Conservation (phyloP, 306 rosid species). For the Senna tora region DNA sequence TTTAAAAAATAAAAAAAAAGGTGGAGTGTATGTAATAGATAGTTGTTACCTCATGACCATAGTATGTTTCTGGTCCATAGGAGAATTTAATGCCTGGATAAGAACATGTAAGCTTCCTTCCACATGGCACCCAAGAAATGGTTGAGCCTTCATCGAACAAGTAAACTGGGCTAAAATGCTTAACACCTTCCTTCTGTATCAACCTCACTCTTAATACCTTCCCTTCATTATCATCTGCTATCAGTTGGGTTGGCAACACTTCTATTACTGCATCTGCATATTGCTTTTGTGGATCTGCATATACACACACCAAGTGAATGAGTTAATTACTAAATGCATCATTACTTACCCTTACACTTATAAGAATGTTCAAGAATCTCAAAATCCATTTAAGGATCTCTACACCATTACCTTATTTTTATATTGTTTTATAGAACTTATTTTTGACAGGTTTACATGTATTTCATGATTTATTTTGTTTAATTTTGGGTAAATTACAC, state of each 20-base stretch:
- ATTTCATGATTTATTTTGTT: too few species aligned
- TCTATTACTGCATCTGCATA: slow-evolving; percentile 97
- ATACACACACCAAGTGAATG: neutral
- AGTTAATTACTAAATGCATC: neutral
- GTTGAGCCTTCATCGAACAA: slow-evolving; percentile 96
- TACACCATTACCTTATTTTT: too few species aligned
- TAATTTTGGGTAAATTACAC: too few species aligned
- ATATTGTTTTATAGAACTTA: too few species aligned
- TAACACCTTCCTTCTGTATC: slow-evolving; percentile 92
- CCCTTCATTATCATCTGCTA: slow-evolving; percentile 88
- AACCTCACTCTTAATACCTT: slow-evolving; percentile 86
- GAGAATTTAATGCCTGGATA: slow-evolving; percentile 93
- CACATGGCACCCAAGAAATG: slow-evolving; percentile 96
- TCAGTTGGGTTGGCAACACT: slow-evolving; percentile 85
- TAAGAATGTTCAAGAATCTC: neutral
- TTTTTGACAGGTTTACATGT: too few species aligned
- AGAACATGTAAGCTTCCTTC: slow-evolving; percentile 97
- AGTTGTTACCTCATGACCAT: slow-evolving; percentile 70
- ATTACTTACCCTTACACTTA: neutral
- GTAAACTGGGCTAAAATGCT: slow-evolving; percentile 82
- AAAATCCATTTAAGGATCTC: too few species aligned
- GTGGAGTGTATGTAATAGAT: neutral
- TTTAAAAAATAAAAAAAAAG: neutral
- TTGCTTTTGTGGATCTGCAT: slow-evolving; percentile 93
- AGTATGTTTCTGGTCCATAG: slow-evolving; percentile 87